phyloP scores from a whole-genome alignment of 169 alveolate species.

The Eimeria falciformis region DNA sequence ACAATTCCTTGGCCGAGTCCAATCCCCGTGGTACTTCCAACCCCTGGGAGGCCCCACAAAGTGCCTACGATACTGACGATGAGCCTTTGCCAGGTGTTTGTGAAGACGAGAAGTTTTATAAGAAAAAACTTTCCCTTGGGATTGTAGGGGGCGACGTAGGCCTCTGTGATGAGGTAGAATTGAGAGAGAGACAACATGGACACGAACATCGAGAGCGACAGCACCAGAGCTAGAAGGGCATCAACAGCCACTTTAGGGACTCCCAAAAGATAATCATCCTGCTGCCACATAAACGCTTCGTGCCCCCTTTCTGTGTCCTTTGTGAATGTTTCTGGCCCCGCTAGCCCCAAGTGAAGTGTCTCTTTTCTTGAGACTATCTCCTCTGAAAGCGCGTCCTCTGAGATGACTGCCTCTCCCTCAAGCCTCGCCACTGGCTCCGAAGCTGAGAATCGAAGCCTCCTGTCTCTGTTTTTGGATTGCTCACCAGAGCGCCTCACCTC shows the following conservation, averaged over 20 bases:
- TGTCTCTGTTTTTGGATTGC: neutral
- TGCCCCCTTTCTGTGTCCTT: neutral
- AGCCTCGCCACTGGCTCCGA: no score
- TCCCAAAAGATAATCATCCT: neutral
- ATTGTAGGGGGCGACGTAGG: conserved; percentile 53
- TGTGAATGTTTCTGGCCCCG: neutral
- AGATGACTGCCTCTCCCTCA: neutral
- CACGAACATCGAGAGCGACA: conserved; percentile 8
- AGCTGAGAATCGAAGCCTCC: neutral
- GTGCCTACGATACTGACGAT: conserved; percentile 9
- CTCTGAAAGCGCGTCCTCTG: neutral
- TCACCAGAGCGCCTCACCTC: neutral
- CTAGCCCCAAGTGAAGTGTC: neutral
- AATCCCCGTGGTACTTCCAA: neutral
- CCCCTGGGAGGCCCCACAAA: conserved; percentile 18
- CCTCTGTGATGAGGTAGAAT: conserved; percentile 63
- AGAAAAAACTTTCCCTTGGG: conserved; percentile 49
- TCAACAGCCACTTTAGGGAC: neutral
- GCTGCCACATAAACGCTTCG: neutral
- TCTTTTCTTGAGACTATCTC: neutral
- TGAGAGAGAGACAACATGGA: conserved; percentile 68
- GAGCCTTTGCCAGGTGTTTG: conserved; percentile 61
- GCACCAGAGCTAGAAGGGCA: neutral
- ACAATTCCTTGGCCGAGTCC: neutral
- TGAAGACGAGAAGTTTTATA: conserved; percentile 58